Evolutionary conservation across 192 early-diverging fungal genomes (phyloP).

Genomic region (Lobosporangium transversale): DNA sequence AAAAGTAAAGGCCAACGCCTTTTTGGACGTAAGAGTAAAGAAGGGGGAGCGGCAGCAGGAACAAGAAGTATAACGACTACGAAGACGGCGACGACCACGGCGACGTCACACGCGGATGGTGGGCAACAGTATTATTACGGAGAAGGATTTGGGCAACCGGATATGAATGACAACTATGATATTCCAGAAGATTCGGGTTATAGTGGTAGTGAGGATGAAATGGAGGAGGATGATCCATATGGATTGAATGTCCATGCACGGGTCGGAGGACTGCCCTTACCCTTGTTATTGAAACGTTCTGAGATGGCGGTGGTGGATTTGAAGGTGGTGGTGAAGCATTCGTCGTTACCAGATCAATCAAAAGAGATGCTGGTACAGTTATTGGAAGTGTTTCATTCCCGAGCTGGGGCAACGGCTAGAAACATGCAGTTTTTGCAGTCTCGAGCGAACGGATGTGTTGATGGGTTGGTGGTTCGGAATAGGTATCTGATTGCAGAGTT

Average conservation of each 20-base stretch:
- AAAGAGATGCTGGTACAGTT: constrained; percentile 45
- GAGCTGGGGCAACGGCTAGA: constrained; percentile 52
- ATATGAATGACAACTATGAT: too few relatives aligned
- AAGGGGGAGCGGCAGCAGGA: not conserved
- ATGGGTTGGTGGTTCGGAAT: constrained; percentile 64
- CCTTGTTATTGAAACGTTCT: constrained; percentile 56
- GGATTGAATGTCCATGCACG: constrained; percentile 13
- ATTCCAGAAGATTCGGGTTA: not conserved
- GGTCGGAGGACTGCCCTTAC: constrained; percentile 28
- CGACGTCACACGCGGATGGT: too few relatives aligned
- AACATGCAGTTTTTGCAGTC: constrained; percentile 60
- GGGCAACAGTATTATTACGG: too few relatives aligned
- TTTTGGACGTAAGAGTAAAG: not conserved
- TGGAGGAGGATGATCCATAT: constrained; percentile 25
- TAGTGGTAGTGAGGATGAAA: not conserved
- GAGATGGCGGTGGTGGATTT: constrained; percentile 63
- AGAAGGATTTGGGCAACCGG: too few relatives aligned
- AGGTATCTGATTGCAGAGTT: constrained; percentile 42
- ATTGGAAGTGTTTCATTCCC: constrained; percentile 50
- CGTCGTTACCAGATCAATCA: constrained; percentile 33
- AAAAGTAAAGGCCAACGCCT: not conserved
- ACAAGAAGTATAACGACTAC: not conserved
- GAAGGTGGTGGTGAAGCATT: constrained; percentile 61
- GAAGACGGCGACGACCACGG: not conserved
- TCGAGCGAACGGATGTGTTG: constrained; percentile 58